Base-by-base conservation (phyloP, 345 rosid species). In the Eucalyptus pauciflora region DNA sequence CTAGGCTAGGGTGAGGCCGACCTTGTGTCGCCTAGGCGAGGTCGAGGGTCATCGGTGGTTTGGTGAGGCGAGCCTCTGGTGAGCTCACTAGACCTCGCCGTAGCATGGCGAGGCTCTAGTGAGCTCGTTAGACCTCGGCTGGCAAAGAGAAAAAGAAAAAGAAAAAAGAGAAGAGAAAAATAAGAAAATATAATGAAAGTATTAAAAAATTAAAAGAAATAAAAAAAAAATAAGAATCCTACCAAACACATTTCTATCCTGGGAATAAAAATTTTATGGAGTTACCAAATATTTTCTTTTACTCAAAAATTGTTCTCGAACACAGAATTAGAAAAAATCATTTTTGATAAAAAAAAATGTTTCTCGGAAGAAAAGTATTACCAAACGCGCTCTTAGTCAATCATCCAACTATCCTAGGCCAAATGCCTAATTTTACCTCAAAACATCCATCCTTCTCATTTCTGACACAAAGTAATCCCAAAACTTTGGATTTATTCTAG, bases 31-130 rank as follows among this genome's bases (percentile, higher is more conserved):
- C 24, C 0, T 7, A 22, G 2, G 56, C 1, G 4, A 51, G 22
- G 56, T 51, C 1, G 1, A 51, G 56, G 56, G 1, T 51, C 56
- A 51, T 0, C 1, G 1, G 24, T 52, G 56, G 56, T 9, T 0
- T 7, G 1, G 56, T 0, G 1, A 52, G 56, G 56, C 10, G 0
- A 52, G 10, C 56, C 56, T 52, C 4, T 0, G 0, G 0, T 0
- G 56, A 52, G 56, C 56, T 52, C 0, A 4, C 56, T 18, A 18
- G 10, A 52, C 1, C 56, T 52, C 24, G 24, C 24, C 56, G 0
- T 7, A 8, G 56, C 56, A 17, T 52, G 56, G 56, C 4, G 0
- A 52, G 22, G 2, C 56, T 52, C 56, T 16, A 17, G 9, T 0
- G 56, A 52, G 56, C 22, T 52, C 4, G 0, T 1, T 2, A 0